Evolutionary conservation across 257 asterid genomes (phyloP).

Genomic region (Ballota nigra): DNA sequence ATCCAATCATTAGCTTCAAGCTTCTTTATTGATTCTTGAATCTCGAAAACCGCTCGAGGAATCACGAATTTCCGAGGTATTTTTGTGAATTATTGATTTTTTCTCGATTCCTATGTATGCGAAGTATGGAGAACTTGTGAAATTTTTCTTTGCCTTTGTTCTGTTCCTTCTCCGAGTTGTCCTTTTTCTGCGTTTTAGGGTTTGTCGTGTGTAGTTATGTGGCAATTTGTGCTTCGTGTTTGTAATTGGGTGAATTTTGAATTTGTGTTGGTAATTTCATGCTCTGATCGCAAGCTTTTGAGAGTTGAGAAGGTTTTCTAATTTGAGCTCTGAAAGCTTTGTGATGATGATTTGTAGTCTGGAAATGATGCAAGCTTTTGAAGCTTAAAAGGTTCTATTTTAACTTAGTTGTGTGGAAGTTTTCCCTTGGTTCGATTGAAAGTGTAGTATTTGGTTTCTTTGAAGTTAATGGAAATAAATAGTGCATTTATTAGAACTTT

Average conservation of each 20-base stretch:
- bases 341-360: background rate
- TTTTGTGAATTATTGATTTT: constrained; percentile 16
- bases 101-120: background rate
- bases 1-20: constrained; percentile 17
- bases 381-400: background rate
- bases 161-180: constrained; percentile 5
- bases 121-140: background rate
- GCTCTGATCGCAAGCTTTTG: constrained; percentile 20
- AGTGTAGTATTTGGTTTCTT: constrained; percentile 10
- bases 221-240: constrained; percentile 5
- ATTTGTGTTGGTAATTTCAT: background rate
- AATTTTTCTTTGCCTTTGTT: background rate
- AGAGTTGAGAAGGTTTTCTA: background rate
- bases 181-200: background rate
- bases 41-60: constrained; percentile 24
- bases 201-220: constrained; percentile 4
- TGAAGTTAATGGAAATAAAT: constrained; percentile 1
- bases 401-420: constrained; percentile 8
- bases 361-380: background rate
- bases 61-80: constrained; percentile 15
- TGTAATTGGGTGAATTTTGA: background rate
- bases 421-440: background rate
- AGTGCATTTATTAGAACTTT: background rate
- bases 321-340: constrained; percentile 11
- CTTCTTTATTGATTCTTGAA: constrained; percentile 29